phyloP scores from a whole-genome alignment of 2,329 filamentous ascomycete species.

The Cercospora sp. region DNA sequence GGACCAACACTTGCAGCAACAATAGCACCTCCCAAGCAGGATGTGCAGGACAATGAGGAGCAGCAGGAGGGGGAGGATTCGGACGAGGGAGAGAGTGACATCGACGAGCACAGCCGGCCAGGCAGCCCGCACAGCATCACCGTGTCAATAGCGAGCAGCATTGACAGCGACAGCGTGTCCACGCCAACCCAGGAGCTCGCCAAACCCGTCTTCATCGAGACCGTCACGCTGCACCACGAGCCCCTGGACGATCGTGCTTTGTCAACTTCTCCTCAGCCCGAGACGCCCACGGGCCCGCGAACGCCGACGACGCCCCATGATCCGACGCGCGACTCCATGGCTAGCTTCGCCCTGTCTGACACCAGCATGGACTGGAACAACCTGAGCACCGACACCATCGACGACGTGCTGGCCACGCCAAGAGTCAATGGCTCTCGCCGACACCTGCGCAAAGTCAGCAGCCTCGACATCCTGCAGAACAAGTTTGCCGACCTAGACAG shows the following conservation, averaged over 20 bases:
- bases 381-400: constrained; percentile 33
- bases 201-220: constrained; percentile 26
- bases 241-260: constrained; percentile 19
- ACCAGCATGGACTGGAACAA: constrained; percentile 37
- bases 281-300: constrained; percentile 21
- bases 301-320: constrained; percentile 26
- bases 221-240: constrained; percentile 26
- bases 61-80: background rate
- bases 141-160: constrained; percentile 9
- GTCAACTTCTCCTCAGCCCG: constrained; percentile 20
- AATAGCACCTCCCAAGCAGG: background rate
- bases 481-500: constrained; percentile 30
- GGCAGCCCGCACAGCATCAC: constrained; percentile 1
- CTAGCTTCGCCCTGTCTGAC: constrained; percentile 36
- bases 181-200: constrained; percentile 22
- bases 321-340: constrained; percentile 33
- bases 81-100: background rate
- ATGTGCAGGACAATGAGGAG: background rate
- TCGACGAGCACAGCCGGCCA: constrained; percentile 5
- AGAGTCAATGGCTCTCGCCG: constrained; percentile 28
- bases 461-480: constrained; percentile 38
- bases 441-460: constrained; percentile 36
- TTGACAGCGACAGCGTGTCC: constrained; percentile 13
- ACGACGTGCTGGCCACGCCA: constrained; percentile 37
- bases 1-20: background rate